phyloP scores from a whole-genome alignment of 202 grass and related monocot genomes.

The Zoysia matrella region DNA sequence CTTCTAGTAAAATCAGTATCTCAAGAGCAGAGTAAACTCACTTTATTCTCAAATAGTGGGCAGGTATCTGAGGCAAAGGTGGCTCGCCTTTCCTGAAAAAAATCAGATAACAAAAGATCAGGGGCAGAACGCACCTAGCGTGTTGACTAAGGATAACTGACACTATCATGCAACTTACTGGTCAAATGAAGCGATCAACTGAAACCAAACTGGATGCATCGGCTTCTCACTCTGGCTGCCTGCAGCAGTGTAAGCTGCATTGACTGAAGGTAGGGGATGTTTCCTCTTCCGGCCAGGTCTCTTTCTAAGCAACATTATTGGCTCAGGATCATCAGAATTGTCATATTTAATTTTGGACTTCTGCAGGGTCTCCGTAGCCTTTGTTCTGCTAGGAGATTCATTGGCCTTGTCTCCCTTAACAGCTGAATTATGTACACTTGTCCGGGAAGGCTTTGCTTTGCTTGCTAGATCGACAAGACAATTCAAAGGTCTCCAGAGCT shows the following conservation, averaged over 20 bases:
- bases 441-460: constrained; percentile 65
- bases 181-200: constrained; percentile 77
- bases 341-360: constrained; percentile 65
- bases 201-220: constrained; percentile 68
- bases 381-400: constrained; percentile 34
- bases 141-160: constrained; percentile 16
- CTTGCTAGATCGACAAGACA: constrained; percentile 74
- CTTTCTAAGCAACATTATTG: constrained; percentile 49
- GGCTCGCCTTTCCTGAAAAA: constrained; percentile 69
- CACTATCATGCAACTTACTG: constrained; percentile 58
- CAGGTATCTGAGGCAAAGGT: constrained; percentile 72
- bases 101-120: constrained; percentile 41
- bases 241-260: constrained; percentile 43
- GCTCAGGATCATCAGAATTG: constrained; percentile 48
- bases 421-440: constrained; percentile 45
- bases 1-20: constrained; percentile 3
- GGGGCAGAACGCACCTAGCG: neutral
- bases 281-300: constrained; percentile 56
- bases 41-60: constrained; percentile 81
- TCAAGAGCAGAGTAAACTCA: constrained; percentile 49
- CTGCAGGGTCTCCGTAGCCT: constrained; percentile 55
- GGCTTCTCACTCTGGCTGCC: constrained; percentile 33
- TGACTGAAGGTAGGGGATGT: constrained; percentile 30
- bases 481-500: constrained; percentile 87
- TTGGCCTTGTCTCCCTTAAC: neutral